These are phyloP conservation scores for Chlorophyllum brunneum DNA, from an alignment of 768 basidiomycete genomes.

Conservation along the genomic window DNA sequence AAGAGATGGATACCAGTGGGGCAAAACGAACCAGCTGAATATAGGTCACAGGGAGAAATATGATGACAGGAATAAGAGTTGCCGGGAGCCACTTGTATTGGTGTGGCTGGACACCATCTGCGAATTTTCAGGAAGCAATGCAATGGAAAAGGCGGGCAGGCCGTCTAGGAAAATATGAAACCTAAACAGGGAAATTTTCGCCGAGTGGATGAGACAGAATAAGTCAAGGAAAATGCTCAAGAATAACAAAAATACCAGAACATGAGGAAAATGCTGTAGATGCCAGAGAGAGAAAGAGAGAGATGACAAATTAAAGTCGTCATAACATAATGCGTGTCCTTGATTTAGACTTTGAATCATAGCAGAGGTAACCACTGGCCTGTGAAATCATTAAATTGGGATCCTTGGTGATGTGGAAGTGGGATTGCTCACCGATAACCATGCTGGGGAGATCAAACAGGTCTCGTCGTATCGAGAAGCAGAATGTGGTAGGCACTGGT, in stretches of 20 bases:
- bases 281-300: constrained; percentile 11
- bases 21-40: not conserved
- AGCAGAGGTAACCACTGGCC: constrained; percentile 88
- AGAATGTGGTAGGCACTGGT: constrained; percentile 89
- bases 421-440: constrained; percentile 63
- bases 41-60: not conserved
- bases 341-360: constrained; percentile 28
- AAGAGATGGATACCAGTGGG: not conserved
- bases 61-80: not conserved
- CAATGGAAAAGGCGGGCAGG: not conserved
- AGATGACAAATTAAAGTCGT: constrained; percentile 19
- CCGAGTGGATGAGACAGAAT: not conserved
- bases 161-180: constrained; percentile 1
- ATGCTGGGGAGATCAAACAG: constrained; percentile 87
- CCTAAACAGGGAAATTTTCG: not conserved
- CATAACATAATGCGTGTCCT: constrained; percentile 9
- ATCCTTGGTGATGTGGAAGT: not conserved
- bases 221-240: constrained; percentile 6
- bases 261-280: constrained; percentile 9
- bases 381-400: constrained; percentile 22
- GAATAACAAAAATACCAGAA: constrained; percentile 7
- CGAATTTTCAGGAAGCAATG: constrained; percentile 2
- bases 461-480: constrained; percentile 93
- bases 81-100: not conserved
- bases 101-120: not conserved